Evolutionary conservation across 805 yeast genomes (phyloP).

Genomic region (Komagataella ulmi): DNA sequence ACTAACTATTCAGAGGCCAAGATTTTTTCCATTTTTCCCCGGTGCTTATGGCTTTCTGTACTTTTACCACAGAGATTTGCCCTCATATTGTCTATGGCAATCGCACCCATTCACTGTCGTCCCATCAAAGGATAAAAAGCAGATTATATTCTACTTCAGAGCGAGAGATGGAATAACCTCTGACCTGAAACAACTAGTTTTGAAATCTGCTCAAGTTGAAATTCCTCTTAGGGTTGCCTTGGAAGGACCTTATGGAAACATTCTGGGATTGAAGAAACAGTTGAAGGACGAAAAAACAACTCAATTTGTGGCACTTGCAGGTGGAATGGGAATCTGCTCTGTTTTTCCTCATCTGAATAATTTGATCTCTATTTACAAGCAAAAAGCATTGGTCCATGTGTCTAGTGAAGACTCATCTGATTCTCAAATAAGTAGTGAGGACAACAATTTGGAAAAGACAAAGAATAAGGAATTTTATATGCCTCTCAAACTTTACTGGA

Average conservation of each 20-base stretch:
- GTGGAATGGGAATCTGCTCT: constrained; percentile 6
- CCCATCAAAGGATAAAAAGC: constrained; percentile 18
- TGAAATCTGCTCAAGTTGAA: constrained; percentile 12
- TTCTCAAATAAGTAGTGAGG: constrained; percentile 8
- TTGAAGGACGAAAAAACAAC: not conserved
- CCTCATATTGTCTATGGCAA: constrained; percentile 39
- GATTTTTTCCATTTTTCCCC: constrained; percentile 19
- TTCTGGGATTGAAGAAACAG: not conserved
- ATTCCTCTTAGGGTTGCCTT: constrained; percentile 20
- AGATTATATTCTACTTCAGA: constrained; percentile 27
- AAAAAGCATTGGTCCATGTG: constrained; percentile 6
- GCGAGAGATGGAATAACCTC: constrained; percentile 40
- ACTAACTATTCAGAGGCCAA: constrained; percentile 10
- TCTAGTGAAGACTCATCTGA: constrained; percentile 12
- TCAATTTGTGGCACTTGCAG: constrained; percentile 4
- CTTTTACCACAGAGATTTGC: constrained; percentile 22
- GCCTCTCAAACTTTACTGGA: constrained; percentile 9
- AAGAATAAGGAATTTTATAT: not conserved
- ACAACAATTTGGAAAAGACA: not conserved
- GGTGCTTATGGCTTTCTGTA: constrained; percentile 44
- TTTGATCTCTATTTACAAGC: not conserved
- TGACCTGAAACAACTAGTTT: constrained; percentile 15
- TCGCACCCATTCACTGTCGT: constrained; percentile 60
- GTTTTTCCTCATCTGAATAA: constrained; percentile 2
- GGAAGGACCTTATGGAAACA: constrained; percentile 60